phyloP scores from a whole-genome alignment of 2,329 filamentous ascomycete species.

The Diaporthe batatas region DNA sequence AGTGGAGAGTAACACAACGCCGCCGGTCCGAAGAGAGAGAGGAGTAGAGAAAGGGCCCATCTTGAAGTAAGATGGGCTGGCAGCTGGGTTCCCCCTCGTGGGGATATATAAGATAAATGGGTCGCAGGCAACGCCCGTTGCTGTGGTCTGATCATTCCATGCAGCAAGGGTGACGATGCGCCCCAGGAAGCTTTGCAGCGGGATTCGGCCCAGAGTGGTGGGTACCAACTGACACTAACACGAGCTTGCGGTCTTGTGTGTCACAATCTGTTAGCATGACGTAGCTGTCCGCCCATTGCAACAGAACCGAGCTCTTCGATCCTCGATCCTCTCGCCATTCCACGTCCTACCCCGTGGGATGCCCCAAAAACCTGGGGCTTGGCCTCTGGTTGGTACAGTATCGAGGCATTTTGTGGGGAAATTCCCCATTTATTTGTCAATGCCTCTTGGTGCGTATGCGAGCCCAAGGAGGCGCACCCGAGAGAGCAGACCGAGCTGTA shows the following conservation, averaged over 20 bases:
- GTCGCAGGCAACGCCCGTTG: constrained; percentile 9
- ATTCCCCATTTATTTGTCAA: not conserved
- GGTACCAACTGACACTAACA: constrained; percentile 22
- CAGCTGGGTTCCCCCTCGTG: constrained; percentile 10
- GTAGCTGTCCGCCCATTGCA: not conserved
- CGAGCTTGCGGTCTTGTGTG: rapidly evolving
- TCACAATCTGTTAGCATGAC: constrained; percentile 1
- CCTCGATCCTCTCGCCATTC: constrained; percentile 26
- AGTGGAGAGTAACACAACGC: constrained; percentile 30
- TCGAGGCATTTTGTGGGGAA: constrained; percentile 9
- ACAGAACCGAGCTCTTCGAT: constrained; percentile 14
- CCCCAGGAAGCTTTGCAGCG: constrained; percentile 23
- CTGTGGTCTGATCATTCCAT: constrained; percentile 33
- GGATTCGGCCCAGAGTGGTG: constrained; percentile 19
- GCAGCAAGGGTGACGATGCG: constrained; percentile 33
- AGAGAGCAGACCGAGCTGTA: not conserved
- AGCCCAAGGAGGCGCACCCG: not conserved
- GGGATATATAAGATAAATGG: constrained; percentile 34
- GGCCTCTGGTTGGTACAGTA: not conserved
- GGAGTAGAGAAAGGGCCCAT: constrained; percentile 16
- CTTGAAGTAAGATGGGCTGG: constrained; percentile 22
- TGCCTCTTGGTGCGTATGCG: not conserved
- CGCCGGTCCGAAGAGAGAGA: constrained; percentile 20
- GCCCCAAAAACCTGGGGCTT: constrained; percentile 14
- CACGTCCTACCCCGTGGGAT: constrained; percentile 11